phyloP scores from a whole-genome alignment of 352 stramenopile species.

The Phytophthora tubulina region DNA sequence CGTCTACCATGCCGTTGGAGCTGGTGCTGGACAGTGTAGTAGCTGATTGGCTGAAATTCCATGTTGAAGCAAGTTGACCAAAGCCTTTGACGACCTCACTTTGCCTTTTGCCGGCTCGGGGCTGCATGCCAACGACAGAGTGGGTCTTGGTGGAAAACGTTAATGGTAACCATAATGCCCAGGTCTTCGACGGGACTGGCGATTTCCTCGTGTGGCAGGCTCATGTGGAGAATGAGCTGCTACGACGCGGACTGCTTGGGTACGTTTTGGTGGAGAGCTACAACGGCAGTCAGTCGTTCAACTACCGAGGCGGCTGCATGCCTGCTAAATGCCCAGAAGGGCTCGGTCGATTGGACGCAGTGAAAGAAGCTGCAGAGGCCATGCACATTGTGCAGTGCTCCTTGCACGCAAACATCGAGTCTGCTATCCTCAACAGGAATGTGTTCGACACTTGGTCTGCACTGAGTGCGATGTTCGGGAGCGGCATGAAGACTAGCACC shows the following conservation, averaged over 20 bases:
- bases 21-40: no score
- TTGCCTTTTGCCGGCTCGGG: not conserved
- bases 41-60: conserved; percentile 24
- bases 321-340: conserved; percentile 1
- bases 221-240: conserved; percentile 9
- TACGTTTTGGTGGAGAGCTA: conserved; percentile 20
- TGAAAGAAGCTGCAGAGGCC: not conserved
- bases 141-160: not conserved
- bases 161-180: no score
- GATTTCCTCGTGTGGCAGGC: conserved; percentile 15
- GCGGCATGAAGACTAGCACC: not conserved
- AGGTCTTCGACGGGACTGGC: conserved; percentile 9
- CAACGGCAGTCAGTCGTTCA: conserved; percentile 21
- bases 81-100: not conserved
- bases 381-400: conserved; percentile 5
- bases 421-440: conserved; percentile 38
- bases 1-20: not conserved
- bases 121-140: no score
- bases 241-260: conserved; percentile 1
- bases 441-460: conserved; percentile 41
- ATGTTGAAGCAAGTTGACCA: conserved; percentile 6
- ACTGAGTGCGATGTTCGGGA: conserved; percentile 31
- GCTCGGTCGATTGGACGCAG: not conserved
- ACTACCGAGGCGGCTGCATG: not conserved
- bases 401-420: conserved; percentile 30